These are phyloP conservation scores for Cladosporium sp. DNA, from an alignment of 2,329 filamentous ascomycete species.

Conservation along the genomic window DNA sequence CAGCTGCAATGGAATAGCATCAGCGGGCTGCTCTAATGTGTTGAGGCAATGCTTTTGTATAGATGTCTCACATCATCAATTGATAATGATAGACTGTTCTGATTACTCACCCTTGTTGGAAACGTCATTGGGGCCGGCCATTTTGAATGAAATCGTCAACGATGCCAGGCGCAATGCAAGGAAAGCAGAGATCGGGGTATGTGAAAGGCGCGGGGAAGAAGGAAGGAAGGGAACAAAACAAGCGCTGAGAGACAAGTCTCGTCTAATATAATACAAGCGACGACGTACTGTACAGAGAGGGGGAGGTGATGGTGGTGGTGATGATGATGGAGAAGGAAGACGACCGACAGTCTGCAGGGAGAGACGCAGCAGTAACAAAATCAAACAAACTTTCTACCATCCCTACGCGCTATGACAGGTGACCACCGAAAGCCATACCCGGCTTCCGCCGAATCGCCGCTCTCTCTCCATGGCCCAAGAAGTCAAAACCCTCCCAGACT, in stretches of 20 bases:
- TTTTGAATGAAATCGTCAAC: neutral
- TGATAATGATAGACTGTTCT: neutral
- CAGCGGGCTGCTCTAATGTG: neutral
- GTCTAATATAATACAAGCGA: slow-evolving; percentile 6
- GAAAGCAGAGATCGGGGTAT: neutral
- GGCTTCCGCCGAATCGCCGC: neutral
- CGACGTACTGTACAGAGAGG: neutral
- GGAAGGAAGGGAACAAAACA: neutral
- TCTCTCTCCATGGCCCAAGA: neutral
- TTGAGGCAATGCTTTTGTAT: too few relatives aligned
- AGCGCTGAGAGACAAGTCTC: slow-evolving; percentile 6
- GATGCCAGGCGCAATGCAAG: neutral
- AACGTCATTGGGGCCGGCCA: slow-evolving; percentile 13
- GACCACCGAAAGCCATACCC: neutral
- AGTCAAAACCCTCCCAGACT: too few relatives aligned
- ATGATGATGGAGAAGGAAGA: slow-evolving; percentile 2
- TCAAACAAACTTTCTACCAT: slow-evolving; percentile 7
- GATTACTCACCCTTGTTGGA: slow-evolving; percentile 4
- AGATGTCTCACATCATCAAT: too few relatives aligned
- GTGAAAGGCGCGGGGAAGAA: neutral
- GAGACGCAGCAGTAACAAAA: slow-evolving; percentile 7
- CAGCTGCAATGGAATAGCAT: neutral
- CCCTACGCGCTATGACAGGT: slow-evolving; percentile 4
- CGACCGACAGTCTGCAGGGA: slow-evolving; percentile 11
- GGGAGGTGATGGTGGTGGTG: slow-evolving; percentile 1